Conservation (phyloP, 768 basidiomycete genomes). For the Boletus reticuloceps region DNA sequence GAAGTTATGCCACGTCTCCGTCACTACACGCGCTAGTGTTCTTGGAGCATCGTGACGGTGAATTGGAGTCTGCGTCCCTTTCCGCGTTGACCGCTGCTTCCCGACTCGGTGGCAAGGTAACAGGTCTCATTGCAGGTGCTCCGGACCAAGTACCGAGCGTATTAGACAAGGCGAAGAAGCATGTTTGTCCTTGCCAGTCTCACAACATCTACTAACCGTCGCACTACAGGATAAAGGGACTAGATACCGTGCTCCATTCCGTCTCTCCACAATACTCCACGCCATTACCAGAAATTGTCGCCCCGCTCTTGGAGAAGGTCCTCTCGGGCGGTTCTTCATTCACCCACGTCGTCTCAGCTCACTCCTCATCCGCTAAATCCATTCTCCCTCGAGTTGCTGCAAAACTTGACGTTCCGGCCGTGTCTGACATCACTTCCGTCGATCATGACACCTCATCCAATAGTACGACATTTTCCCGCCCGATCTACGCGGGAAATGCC, state of each 20-base stretch:
- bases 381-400: constrained; percentile 92
- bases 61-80: constrained; percentile 79
- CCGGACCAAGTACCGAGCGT: constrained; percentile 63
- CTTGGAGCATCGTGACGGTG: constrained; percentile 81
- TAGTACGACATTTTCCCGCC: constrained; percentile 84
- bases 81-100: constrained; percentile 91
- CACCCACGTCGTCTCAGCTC: constrained; percentile 91
- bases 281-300: constrained; percentile 70
- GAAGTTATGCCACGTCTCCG: constrained; percentile 54
- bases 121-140: constrained; percentile 71
- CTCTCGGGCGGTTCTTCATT: constrained; percentile 61
- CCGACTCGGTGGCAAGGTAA: constrained; percentile 82
- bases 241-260: constrained; percentile 67
- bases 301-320: constrained; percentile 79
- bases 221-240: constrained; percentile 56
- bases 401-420: constrained; percentile 81
- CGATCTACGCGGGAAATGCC: constrained; percentile 98
- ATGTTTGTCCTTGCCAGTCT: constrained; percentile 21
- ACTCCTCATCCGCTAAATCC: constrained; percentile 90
- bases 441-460: constrained; percentile 68
- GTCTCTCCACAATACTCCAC: constrained; percentile 67
- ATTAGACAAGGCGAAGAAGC: constrained; percentile 82
- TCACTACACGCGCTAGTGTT: constrained; percentile 82
- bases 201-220: constrained; percentile 3
- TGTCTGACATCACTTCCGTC: constrained; percentile 87